Conservation (phyloP, 202 grass and related monocot species). For the Saccharum hybrid region DNA sequence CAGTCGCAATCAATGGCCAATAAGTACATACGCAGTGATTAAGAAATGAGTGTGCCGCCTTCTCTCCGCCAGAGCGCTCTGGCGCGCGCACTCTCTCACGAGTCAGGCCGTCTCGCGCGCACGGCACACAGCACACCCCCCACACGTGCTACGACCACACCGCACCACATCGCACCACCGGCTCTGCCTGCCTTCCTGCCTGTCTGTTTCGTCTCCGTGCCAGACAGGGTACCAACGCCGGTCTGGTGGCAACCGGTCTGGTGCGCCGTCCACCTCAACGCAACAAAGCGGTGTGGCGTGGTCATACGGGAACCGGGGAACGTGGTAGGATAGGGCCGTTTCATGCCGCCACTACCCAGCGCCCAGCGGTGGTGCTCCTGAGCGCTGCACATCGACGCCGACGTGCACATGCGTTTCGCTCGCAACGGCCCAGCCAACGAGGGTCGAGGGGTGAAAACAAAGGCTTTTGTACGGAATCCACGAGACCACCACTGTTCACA, state of each 20-base stretch:
- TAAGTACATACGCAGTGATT: conserved; percentile 45
- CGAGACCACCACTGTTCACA: neutral
- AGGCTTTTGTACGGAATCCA: too few species aligned
- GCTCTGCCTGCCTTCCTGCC: too few species aligned
- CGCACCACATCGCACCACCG: neutral
- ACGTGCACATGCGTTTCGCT: neutral
- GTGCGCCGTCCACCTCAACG: conserved; percentile 36
- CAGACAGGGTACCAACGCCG: conserved; percentile 17
- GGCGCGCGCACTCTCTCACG: neutral
- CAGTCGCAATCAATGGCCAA: conserved; percentile 42
- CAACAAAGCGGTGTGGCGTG: conserved; percentile 29
- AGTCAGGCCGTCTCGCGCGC: neutral
- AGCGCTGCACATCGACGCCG: too few species aligned
- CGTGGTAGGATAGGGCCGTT: conserved; percentile 31
- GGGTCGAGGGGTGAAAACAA: neutral
- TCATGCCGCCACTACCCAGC: too few species aligned
- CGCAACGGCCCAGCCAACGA: neutral
- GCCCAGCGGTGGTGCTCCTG: too few species aligned
- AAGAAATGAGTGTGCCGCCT: neutral
- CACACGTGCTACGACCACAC: too few species aligned
- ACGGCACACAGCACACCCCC: too few species aligned
- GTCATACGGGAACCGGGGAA: conserved; percentile 42
- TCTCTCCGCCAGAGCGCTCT: too few species aligned
- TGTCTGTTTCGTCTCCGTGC: conserved; percentile 29
- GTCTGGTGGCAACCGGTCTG: conserved; percentile 14